Evolutionary conservation across 2,329 filamentous ascomycete genomes (phyloP).

Genomic region (Aspergillus ustus): DNA sequence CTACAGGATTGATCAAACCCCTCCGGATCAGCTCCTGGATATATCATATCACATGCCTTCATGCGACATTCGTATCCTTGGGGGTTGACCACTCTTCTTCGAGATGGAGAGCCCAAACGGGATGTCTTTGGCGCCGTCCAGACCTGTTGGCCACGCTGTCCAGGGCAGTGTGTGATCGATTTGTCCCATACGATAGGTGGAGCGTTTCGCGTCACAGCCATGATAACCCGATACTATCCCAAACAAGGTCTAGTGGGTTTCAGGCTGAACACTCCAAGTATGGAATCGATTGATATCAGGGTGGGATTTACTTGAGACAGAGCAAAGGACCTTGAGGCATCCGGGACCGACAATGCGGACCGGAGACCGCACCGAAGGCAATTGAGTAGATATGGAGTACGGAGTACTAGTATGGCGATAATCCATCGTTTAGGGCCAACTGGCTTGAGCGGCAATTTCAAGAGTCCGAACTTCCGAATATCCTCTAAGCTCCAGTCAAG

Average conservation of each 20-base stretch:
- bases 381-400: background rate
- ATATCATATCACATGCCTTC: background rate
- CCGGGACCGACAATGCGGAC: background rate
- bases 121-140: background rate
- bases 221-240: conserved; percentile 1
- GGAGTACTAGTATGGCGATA: no score
- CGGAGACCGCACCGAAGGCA: background rate
- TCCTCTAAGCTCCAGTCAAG: background rate
- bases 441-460: background rate
- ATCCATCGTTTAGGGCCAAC: background rate
- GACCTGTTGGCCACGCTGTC: background rate
- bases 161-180: conserved; percentile 7
- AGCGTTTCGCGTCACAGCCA: conserved; percentile 16
- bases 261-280: conserved; percentile 7
- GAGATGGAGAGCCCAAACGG: background rate
- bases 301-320: background rate
- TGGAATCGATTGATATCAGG: background rate
- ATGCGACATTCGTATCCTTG: background rate
- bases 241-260: conserved; percentile 7
- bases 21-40: background rate
- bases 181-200: conserved; percentile 18
- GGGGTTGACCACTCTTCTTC: background rate
- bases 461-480: conserved; percentile 2
- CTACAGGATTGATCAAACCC: background rate
- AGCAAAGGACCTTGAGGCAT: background rate